phyloP scores from a whole-genome alignment of 2,329 filamentous ascomycete genomes.

The Colletotrichum tropicicola region DNA sequence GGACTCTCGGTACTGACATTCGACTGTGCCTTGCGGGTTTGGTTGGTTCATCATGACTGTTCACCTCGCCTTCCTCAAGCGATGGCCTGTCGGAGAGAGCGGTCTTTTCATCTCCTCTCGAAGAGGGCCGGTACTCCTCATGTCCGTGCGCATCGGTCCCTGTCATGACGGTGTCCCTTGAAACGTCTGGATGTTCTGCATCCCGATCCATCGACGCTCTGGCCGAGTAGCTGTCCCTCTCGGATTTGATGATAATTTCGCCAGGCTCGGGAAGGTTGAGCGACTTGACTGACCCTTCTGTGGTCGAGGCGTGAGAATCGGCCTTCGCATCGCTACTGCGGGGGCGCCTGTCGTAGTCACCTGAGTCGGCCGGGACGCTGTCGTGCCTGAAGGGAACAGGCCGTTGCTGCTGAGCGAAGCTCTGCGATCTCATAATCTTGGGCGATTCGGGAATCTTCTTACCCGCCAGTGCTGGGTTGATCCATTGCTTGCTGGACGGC shows the following conservation, averaged over 20 bases:
- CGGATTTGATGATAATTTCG: constrained; percentile 52
- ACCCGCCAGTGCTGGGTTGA: constrained; percentile 56
- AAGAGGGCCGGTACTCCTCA: constrained; percentile 2
- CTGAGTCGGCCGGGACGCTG: constrained; percentile 45
- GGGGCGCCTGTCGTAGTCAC: constrained; percentile 55
- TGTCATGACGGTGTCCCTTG: constrained; percentile 18
- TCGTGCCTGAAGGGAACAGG: constrained; percentile 47
- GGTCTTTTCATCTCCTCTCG: constrained; percentile 5
- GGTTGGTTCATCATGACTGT: constrained; percentile 19
- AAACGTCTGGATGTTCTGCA: constrained; percentile 6
- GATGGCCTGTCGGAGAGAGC: background rate
- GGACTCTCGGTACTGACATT: constrained; percentile 42
- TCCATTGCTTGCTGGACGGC: constrained; percentile 68
- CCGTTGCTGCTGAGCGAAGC: constrained; percentile 54
- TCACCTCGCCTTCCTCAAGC: constrained; percentile 26
- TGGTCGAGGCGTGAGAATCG: constrained; percentile 43
- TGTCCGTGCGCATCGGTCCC: constrained; percentile 15
- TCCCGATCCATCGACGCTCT: constrained; percentile 30
- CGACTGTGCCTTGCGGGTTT: constrained; percentile 33
- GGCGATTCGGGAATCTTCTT: constrained; percentile 63
- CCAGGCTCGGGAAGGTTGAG: constrained; percentile 57
- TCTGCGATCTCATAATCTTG: constrained; percentile 59
- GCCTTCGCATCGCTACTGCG: constrained; percentile 63
- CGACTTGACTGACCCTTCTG: constrained; percentile 47
- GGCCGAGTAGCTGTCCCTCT: constrained; percentile 47